phyloP scores from a whole-genome alignment of 306 rosid species.

The Ammopiptanthus mongolicus region DNA sequence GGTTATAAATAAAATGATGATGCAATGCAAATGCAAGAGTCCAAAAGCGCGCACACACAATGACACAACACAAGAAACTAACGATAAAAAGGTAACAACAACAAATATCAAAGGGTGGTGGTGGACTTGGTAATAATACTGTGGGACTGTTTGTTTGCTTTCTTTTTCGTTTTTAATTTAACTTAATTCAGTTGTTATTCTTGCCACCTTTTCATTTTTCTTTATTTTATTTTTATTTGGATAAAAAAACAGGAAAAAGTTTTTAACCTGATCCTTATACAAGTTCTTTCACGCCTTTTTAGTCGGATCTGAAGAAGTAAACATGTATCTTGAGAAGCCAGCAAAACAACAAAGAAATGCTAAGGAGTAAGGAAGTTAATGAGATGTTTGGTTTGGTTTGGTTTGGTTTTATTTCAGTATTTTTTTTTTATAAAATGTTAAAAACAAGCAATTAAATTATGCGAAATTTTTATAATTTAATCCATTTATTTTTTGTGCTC shows the following conservation, averaged over 20 bases:
- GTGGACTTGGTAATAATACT: background rate
- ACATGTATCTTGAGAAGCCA: conserved; percentile 39
- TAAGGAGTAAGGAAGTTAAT: background rate
- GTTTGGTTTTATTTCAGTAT: too few relatives aligned
- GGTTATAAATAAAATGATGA: conserved; percentile 2
- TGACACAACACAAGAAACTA: conserved; percentile 22
- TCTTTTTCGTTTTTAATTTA: background rate
- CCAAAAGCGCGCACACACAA: conserved; percentile 36
- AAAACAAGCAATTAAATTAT: too few relatives aligned
- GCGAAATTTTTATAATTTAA: too few relatives aligned
- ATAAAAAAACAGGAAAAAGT: background rate
- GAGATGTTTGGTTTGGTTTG: background rate
- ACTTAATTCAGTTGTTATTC: background rate
- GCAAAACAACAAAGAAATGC: conserved; percentile 36
- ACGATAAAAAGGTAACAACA: too few relatives aligned
- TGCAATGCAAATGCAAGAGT: conserved; percentile 39
- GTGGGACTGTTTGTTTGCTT: background rate
- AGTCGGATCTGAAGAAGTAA: conserved; percentile 52
- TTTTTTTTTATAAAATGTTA: too few relatives aligned
- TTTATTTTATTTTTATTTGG: background rate
- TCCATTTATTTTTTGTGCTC: too few relatives aligned
- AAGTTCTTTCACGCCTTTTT: conserved; percentile 31
- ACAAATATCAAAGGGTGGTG: background rate
- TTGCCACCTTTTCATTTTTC: background rate
- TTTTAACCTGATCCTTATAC: background rate